Evolutionary conservation across 2,329 filamentous ascomycete genomes (phyloP).

Genomic region (Nannizziopsis barbatae): DNA sequence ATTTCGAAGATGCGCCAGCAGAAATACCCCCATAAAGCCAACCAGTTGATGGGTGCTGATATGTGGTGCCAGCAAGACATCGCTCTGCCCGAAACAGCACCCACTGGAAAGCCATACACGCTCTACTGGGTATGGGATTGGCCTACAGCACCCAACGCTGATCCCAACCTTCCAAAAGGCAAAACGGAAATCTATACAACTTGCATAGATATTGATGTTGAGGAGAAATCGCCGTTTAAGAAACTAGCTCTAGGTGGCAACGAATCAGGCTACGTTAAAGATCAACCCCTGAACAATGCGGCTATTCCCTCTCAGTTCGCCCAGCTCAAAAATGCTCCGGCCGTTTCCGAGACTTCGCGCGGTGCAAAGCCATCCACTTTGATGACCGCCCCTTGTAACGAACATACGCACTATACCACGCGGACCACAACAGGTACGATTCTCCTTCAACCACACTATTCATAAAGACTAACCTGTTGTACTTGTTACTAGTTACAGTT

Average conservation of each 20-base stretch:
- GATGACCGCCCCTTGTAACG: neutral
- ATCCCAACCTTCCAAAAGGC: conserved; percentile 30
- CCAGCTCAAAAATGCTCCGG: conserved; percentile 20
- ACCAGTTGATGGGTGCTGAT: conserved; percentile 46
- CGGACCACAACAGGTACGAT: neutral
- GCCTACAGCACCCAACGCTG: conserved; percentile 45
- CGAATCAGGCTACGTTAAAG: conserved; percentile 20
- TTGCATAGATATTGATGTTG: conserved; percentile 38
- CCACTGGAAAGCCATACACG: conserved; percentile 57
- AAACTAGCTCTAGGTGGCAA: conserved; percentile 13
- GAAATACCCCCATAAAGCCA: conserved; percentile 42
- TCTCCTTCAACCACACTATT: too few relatives aligned
- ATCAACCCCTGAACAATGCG: conserved; percentile 30
- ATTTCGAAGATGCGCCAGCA: conserved; percentile 51
- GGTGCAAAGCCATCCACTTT: neutral
- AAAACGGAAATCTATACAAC: conserved; percentile 40
- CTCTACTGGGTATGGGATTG: conserved; percentile 98
- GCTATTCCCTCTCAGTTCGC: conserved; percentile 31
- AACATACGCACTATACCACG: neutral
- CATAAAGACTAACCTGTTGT: too few relatives aligned
- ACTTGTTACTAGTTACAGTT: too few relatives aligned
- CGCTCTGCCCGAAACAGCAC: conserved; percentile 55
- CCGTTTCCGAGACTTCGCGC: conserved; percentile 8
- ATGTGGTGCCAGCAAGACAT: conserved; percentile 75
- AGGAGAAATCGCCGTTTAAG: conserved; percentile 4